phyloP scores from a whole-genome alignment of 2,329 filamentous ascomycete species.

The Aplosporella prunicola region DNA sequence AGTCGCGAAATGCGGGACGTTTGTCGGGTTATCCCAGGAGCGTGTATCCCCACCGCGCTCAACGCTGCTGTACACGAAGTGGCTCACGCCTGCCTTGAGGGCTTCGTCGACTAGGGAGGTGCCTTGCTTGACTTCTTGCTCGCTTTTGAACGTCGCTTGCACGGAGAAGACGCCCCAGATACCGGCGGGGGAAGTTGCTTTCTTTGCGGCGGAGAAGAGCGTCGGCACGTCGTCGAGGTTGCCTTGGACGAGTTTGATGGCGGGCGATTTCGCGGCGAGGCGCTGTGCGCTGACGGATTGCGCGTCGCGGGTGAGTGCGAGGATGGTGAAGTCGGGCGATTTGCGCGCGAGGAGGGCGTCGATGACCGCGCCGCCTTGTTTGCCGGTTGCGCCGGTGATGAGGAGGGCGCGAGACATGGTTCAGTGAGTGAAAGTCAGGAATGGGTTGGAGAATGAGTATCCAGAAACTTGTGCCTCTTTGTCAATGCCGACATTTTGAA shows the following conservation, averaged over 20 bases:
- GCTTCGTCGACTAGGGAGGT: conserved; percentile 28
- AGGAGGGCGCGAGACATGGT: conserved; percentile 27
- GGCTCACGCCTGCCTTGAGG: conserved; percentile 19
- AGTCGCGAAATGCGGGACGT: conserved; percentile 50
- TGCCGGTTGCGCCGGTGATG: conserved; percentile 36
- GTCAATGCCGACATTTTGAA: no score
- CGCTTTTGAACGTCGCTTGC: conserved; percentile 15
- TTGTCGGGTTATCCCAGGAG: conserved; percentile 41
- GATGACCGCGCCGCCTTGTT: conserved; percentile 35
- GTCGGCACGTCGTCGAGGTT: conserved; percentile 40
- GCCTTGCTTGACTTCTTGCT: conserved; percentile 25
- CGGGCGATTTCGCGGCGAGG: conserved; percentile 35
- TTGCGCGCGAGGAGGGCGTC: conserved; percentile 27
- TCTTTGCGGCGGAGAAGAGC: conserved; percentile 38
- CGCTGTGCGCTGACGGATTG: conserved; percentile 40
- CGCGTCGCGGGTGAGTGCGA: conserved; percentile 48
- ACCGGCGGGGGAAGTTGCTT: conserved; percentile 15
- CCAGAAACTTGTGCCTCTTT: no score
- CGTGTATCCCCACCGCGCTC: conserved; percentile 18
- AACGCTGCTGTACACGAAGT: conserved; percentile 29
- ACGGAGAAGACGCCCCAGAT: conserved; percentile 27
- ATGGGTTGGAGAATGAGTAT: no score
- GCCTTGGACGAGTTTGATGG: conserved; percentile 46
- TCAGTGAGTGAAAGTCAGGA: no score
- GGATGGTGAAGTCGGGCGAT: conserved; percentile 37